phyloP scores from a whole-genome alignment of 1,284 basidiomycete species.

The Cutaneotrichosporon mucoides region DNA sequence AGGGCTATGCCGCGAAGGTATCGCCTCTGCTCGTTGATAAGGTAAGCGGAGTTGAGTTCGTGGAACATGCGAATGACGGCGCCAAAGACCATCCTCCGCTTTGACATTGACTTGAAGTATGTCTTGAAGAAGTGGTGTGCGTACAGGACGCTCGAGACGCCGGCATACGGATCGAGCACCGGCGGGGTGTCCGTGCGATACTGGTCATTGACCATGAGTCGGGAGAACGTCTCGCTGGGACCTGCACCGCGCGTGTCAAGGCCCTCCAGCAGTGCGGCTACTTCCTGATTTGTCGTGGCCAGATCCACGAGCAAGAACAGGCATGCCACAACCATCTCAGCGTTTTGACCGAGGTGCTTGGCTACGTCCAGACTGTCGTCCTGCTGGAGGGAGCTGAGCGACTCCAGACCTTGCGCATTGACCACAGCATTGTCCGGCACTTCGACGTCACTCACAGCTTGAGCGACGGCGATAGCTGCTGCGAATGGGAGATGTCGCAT shows the following conservation, averaged over 20 bases:
- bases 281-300: conserved; percentile 1
- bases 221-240: conserved; percentile 2
- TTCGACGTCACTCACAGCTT: not conserved
- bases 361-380: not conserved
- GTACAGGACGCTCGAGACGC: conserved; percentile 3
- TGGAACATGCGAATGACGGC: conserved; percentile 70
- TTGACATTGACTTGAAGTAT: conserved; percentile 2
- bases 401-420: not conserved
- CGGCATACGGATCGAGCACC: conserved; percentile 5
- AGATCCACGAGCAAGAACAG: conserved; percentile 25
- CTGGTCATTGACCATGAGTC: conserved; percentile 10
- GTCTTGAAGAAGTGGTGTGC: conserved; percentile 10
- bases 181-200: not conserved
- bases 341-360: not conserved
- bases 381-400: not conserved
- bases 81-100: conserved; percentile 60
- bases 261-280: not conserved
- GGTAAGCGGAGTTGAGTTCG: conserved; percentile 61
- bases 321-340: conserved; percentile 14
- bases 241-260: not conserved
- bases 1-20: conserved; percentile 68
- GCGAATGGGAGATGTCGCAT: conserved; percentile 23
- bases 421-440: not conserved
- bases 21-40: conserved; percentile 81
- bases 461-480: conserved; percentile 22